phyloP scores from a whole-genome alignment of 2,329 filamentous ascomycete genomes.

The Cladosporium sp. region DNA sequence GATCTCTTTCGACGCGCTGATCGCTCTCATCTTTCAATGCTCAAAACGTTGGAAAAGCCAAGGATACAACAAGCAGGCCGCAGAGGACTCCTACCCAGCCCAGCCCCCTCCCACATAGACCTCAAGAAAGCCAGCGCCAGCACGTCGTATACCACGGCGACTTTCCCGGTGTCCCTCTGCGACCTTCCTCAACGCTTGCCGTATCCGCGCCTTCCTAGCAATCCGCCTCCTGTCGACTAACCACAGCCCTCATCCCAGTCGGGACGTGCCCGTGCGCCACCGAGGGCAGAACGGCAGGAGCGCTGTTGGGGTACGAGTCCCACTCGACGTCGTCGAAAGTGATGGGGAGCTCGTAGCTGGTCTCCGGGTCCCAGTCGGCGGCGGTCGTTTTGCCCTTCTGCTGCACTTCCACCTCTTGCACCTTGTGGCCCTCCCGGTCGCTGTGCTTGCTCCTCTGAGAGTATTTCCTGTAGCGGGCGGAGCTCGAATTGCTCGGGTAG shows the following conservation, averaged over 20 bases:
- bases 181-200: neutral
- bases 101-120: neutral
- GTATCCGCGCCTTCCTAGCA: constrained; percentile 18
- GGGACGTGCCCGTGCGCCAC: constrained; percentile 14
- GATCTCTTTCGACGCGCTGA: neutral
- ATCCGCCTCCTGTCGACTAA: constrained; percentile 1
- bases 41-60: neutral
- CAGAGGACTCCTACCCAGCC: neutral
- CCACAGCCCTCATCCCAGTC: constrained; percentile 11
- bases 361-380: neutral
- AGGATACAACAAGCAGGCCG: neutral
- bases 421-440: too few relatives aligned
- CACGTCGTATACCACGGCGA: constrained; percentile 19
- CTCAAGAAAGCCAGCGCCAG: constrained; percentile 17
- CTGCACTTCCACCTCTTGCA: neutral
- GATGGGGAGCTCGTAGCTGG: neutral
- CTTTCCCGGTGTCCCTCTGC: neutral
- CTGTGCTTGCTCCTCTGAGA: neutral
- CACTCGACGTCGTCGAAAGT: neutral
- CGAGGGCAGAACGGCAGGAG: neutral
- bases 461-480: neutral
- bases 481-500: neutral
- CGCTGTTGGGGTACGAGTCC: neutral
- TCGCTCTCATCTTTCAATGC: too few relatives aligned
- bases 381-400: neutral